Conservation (phyloP, 2,329 filamentous ascomycete species). For the Helotiales sp. region DNA sequence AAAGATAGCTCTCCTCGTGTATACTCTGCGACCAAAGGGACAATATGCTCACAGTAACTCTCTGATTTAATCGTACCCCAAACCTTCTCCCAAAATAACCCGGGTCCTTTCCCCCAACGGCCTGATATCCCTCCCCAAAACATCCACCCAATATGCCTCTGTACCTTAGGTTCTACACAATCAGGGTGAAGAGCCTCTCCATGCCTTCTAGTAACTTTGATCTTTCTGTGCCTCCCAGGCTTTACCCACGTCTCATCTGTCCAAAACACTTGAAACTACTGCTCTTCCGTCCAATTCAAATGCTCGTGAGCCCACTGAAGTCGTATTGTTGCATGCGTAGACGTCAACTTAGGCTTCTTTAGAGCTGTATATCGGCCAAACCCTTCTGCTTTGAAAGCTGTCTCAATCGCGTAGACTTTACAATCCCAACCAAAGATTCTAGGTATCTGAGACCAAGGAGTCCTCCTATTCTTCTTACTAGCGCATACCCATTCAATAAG, state of each 20-base stretch:
- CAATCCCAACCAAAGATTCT: conserved; percentile 25
- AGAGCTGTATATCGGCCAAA: conserved; percentile 17
- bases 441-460: conserved; percentile 22
- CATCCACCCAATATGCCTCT: conserved; percentile 13
- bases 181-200: not conserved
- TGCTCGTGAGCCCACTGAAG: conserved; percentile 11
- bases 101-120: conserved; percentile 7
- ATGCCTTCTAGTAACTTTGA: not conserved
- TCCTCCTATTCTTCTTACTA: conserved; percentile 20
- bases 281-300: conserved; percentile 14
- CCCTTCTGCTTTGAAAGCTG: conserved; percentile 28
- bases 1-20: not conserved
- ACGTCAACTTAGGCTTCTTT: conserved; percentile 20
- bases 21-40: not conserved
- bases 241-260: conserved; percentile 22
- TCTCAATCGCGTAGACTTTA: conserved; percentile 18
- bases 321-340: not conserved
- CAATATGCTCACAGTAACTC: conserved; percentile 4
- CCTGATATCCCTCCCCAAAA: conserved; percentile 20
- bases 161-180: conserved; percentile 6
- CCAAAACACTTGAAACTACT: conserved; percentile 18
- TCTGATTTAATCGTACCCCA: conserved; percentile 30
- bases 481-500: conserved; percentile 29
- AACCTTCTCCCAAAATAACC: conserved; percentile 29
- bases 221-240: conserved; percentile 17